Conservation (phyloP, 805 yeast genomes). For the Hanseniaspora hatyaiensis region DNA sequence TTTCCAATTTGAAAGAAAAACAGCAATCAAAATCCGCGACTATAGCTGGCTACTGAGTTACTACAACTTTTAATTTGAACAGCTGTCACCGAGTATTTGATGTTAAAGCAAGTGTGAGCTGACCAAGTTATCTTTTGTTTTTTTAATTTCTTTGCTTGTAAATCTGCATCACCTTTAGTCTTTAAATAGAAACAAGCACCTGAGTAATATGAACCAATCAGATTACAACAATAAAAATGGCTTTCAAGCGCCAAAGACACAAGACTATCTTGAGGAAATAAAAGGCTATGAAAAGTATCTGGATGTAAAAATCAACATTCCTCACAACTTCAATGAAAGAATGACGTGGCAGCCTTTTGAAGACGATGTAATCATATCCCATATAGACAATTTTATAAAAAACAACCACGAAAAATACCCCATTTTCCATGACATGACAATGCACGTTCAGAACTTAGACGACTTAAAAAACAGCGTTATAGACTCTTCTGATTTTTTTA, state of each 20-base stretch:
- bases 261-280: constrained; percentile 5
- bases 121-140: too few relatives aligned
- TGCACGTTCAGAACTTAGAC: neutral
- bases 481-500: constrained; percentile 7
- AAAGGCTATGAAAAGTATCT: neutral
- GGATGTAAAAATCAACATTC: constrained; percentile 2
- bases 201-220: neutral
- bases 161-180: neutral
- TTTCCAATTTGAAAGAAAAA: too few relatives aligned
- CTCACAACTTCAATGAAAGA: constrained; percentile 11
- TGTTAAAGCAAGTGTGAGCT: too few relatives aligned
- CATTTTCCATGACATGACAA: neutral
- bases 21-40: too few relatives aligned
- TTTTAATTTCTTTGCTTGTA: too few relatives aligned
- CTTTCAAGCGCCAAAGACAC: constrained; percentile 7
- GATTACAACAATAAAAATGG: neutral
- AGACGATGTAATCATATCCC: constrained; percentile 2
- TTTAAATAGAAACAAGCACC: too few relatives aligned
- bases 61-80: too few relatives aligned
- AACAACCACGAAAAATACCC: neutral
- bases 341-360: constrained; percentile 16
- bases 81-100: too few relatives aligned
- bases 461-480: neutral
- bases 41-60: too few relatives aligned
- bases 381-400: constrained; percentile 1